Evolutionary conservation across 306 rosid species (phyloP), one percentile per base, ranked within the genome.

Genomic region (Prunus persica): DNA sequence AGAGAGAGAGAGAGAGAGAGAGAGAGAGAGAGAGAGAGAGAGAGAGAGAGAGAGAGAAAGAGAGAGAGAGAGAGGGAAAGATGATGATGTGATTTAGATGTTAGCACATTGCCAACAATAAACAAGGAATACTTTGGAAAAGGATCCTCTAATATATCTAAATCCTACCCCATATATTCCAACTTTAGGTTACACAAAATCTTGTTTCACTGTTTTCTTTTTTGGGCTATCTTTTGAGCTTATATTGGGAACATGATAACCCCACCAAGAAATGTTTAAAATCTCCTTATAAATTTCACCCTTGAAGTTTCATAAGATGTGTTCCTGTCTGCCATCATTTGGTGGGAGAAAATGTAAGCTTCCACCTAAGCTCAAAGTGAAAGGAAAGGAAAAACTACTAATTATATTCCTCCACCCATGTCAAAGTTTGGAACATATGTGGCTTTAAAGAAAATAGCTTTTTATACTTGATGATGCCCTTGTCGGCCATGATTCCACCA

Each of bases 401-500:
- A 84, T 87, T 81, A 79, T 87, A 87, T 86, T 87, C 89, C 83
- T 77, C 87, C 89, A 86, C 89, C 85, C 85, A 80, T 88, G 88
- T 81, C 91, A 88, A 89, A 87, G 87, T 84, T 87, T 73, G 86
- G 83, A 89, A 88, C 90, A 87, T 78, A 76, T 86, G 90, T 86
- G 89, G 11, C 96, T 88, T 89, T 88, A 91, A 89, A 89, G 93
- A 67, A 84, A 88, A 81, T 80, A 72, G 85, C 74, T 77, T 78
- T 76, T 68, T 79, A 74, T 70, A 86, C 87, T 89, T 86, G 85
- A 88, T 81, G 86, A 86, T 89, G 90, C 85, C 66, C 73, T 85
- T 91, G 97, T 91, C 93, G 97, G 93, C 93, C 98, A 90, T 89
- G 84, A 92, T 87, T 83, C 83, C 81, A 82, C 86, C 88, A 68